phyloP scores from a whole-genome alignment of 2,329 filamentous ascomycete genomes.

The Bimuria novae-zelandiae region DNA sequence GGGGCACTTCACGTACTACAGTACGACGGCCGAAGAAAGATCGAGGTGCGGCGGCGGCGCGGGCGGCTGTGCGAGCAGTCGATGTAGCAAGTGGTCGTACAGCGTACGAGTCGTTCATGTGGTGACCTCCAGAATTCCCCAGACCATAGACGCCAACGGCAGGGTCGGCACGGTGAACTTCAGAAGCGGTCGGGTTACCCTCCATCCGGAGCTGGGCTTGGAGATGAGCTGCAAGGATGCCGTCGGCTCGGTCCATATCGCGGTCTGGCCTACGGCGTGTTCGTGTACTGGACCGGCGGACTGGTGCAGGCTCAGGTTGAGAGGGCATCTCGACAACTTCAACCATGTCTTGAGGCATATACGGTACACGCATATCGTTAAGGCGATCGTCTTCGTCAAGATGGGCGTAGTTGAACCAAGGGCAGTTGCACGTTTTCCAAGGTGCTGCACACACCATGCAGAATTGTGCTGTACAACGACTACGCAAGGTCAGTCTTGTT shows the following conservation, averaged over 20 bases:
- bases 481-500: slow-evolving; percentile 36
- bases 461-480: slow-evolving; percentile 80
- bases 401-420: slow-evolving; percentile 71
- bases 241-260: slow-evolving; percentile 53
- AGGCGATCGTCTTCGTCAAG: slow-evolving; percentile 59
- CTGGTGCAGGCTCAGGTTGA: slow-evolving; percentile 28
- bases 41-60: slow-evolving; percentile 27
- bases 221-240: slow-evolving; percentile 57
- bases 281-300: slow-evolving; percentile 32
- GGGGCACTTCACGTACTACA: slow-evolving; percentile 24
- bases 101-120: slow-evolving; percentile 60
- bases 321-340: slow-evolving; percentile 39
- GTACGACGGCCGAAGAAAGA: slow-evolving; percentile 36
- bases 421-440: slow-evolving; percentile 84
- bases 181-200: slow-evolving; percentile 24
- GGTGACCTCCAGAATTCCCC: slow-evolving; percentile 60
- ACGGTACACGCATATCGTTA: slow-evolving; percentile 41
- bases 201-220: slow-evolving; percentile 50
- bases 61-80: slow-evolving; percentile 33
- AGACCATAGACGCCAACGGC: slow-evolving; percentile 55
- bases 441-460: slow-evolving; percentile 83
- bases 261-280: slow-evolving; percentile 40
- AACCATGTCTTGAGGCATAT: slow-evolving; percentile 28
- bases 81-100: slow-evolving; percentile 37
- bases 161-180: slow-evolving; percentile 44